Base-by-base conservation (phyloP, 2,329 filamentous ascomycete genomes). In the Trichoderma asperellum region DNA sequence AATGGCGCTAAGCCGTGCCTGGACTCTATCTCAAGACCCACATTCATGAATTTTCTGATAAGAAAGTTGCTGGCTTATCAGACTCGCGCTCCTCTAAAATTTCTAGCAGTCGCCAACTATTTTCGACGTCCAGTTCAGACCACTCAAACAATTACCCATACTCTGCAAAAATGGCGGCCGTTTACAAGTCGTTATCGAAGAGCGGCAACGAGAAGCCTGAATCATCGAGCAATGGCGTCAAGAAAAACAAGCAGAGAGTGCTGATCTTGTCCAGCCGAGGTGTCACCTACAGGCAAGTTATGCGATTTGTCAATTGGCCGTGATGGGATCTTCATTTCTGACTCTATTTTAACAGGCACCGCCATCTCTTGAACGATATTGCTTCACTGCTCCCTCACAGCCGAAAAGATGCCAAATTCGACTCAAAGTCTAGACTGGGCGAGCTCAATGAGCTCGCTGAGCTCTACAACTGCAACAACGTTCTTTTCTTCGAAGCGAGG, bases 371-470 rank as follows among this genome's bases (percentile, higher is more conserved):
- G 72, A 92, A 94, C 77, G 96, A 99, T 77, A 86, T 99, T 59
- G 89, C 93, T 69, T 87, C 91, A 35, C 89, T 99, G 81, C 89
- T 99, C 73, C 96, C 96, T 2, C 96, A 99, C 80, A 90, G 91
- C 73, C 90, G 93, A 77, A 97, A 97, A 83, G 96, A 99, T 79
- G 93, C 92, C 75, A 99, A 99, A 82, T 92, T 97, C 73, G 96
- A 99, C 80, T 96, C 93, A 65, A 98, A 98, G 83, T 94, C 92
- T 47, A 94, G 96, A 84, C 86, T 94, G 74, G 87, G 89, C 86
- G 85, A 92, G 78, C 87, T 97, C 63, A 96, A 96, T 82, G 92
- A 94, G 77, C 83, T 88, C 53, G 85, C 85, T 69, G 88, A 91
- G 77, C 75, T 97, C 35, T 96, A 96, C 85, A 96, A 96, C 78